Evolutionary conservation across 192 early-diverging fungal genomes (phyloP).

Genomic region (Funneliformis mosseae): DNA sequence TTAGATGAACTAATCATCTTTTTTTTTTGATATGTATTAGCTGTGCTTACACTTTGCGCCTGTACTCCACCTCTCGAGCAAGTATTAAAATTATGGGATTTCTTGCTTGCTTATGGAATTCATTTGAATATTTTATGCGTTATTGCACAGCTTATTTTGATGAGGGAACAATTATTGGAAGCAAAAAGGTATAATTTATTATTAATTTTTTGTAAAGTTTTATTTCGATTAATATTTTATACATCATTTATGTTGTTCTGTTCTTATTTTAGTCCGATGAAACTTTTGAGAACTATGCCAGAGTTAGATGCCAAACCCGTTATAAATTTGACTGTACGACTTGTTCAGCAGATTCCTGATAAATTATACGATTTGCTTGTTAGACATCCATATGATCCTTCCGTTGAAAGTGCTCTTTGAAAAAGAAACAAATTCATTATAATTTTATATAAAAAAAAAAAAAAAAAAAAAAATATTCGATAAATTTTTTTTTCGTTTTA

Average conservation of each 20-base stretch:
- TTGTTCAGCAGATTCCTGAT: conserved; percentile 64
- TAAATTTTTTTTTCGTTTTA: background rate
- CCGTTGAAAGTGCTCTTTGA: conserved; percentile 40
- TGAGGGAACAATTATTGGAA: conserved; percentile 74
- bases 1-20: background rate
- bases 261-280: conserved; percentile 61
- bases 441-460: background rate
- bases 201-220: background rate
- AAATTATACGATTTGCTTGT: conserved; percentile 76
- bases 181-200: conserved; percentile 55
- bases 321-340: conserved; percentile 55
- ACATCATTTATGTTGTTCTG: background rate
- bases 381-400: conserved; percentile 74
- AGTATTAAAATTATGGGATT: conserved; percentile 90
- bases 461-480: background rate
- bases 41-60: conserved; percentile 88
- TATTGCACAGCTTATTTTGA: conserved; percentile 78
- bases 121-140: conserved; percentile 93
- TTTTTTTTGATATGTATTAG: conserved; percentile 43
- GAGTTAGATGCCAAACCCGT: conserved; percentile 62
- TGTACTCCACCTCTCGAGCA: conserved; percentile 84
- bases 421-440: background rate
- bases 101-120: conserved; percentile 85
- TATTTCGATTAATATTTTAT: background rate
- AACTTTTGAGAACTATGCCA: conserved; percentile 68